Conservation (phyloP, 1,284 basidiomycete species). For the Cutaneotrichosporon sp. region DNA sequence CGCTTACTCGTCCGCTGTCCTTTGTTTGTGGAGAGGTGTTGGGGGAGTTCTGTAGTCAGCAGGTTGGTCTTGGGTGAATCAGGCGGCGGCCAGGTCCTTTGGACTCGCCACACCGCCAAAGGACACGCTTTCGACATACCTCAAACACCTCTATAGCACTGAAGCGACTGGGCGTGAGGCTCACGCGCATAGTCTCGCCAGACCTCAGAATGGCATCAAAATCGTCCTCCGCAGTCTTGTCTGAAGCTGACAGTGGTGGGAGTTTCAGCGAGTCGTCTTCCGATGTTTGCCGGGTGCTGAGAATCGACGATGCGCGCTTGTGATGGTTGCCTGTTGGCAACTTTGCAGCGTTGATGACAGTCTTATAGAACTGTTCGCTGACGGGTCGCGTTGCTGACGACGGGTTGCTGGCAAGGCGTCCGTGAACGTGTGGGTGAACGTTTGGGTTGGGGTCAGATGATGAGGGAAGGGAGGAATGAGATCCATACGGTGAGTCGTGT, state of each 20-base stretch:
- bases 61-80: not conserved
- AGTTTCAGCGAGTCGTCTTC: not conserved
- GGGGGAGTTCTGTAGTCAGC: slow-evolving; percentile 7
- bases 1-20: not conserved
- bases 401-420: not conserved
- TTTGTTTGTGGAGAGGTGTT: slow-evolving; percentile 3
- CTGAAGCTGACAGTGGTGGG: not conserved
- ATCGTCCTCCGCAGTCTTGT: slow-evolving; percentile 53
- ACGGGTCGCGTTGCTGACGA: slow-evolving; percentile 2
- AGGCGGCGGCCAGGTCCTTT: not conserved
- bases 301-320: slow-evolving; percentile 10
- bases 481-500: not conserved
- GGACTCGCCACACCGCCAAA: not conserved
- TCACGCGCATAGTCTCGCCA: slow-evolving; percentile 85
- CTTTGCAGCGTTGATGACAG: slow-evolving; percentile 8
- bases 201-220: slow-evolving; percentile 87
- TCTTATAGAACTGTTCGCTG: slow-evolving; percentile 11
- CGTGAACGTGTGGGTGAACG: not conserved
- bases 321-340: not conserved
- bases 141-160: slow-evolving; percentile 92
- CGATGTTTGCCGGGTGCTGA: not conserved
- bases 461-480: slow-evolving; percentile 1
- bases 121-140: slow-evolving; percentile 52
- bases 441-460: not conserved
- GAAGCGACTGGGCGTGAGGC: slow-evolving; percentile 84